Base-by-base conservation (phyloP, 2,329 filamentous ascomycete genomes). In the Aurifilum marmelostoma region DNA sequence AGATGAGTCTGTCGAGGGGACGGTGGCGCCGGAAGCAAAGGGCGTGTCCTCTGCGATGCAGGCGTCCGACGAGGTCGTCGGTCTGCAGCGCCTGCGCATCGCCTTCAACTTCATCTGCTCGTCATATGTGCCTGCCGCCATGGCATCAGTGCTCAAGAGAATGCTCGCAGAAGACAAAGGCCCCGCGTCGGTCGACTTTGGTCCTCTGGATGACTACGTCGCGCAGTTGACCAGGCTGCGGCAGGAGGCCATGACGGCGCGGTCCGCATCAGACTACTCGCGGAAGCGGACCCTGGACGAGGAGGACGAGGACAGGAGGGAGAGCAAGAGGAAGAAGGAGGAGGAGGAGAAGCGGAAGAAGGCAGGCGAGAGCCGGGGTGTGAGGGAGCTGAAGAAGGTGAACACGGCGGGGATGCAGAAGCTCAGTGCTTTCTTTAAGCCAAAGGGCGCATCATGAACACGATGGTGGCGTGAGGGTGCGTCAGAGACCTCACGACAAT, bases 321-420 rank as follows among this genome's bases (percentile, higher is more conserved):
- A 94, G 78, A 97, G 96, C 87, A 94, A 91, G 82, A 84, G 91
- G 58, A 94, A 90, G 78, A 89, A 91, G 80, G 94, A 97, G 64
- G 95, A 97, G 71, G 94, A 97, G 69, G 94, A 97, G 69, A 92
- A 91, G 81, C 91, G 88, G 78, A 94, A 90, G 80, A 94, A 97
- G 81, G 88, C 87, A 2, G 84, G 83, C 32, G 87, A 92, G 80
- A 96, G 92, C 71, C 85, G 89, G 37, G 94, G 89, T 0, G 88
- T 97, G 1, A 90, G 89, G 77, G 87, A 94, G 62, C 78, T 99
- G 75, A 92, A 92, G 78, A 99, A 98, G 82, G 95, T 94, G 62
- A 92, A 98, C 80, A 94, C 91, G 0, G 88, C 82, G 29, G 96
- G 96, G 1, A 99, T 99, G 96, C 96, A 92, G 86, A 99, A 98